Evolutionary conservation across 345 rosid species (phyloP).

Genomic region (Cardamine occulta): DNA sequence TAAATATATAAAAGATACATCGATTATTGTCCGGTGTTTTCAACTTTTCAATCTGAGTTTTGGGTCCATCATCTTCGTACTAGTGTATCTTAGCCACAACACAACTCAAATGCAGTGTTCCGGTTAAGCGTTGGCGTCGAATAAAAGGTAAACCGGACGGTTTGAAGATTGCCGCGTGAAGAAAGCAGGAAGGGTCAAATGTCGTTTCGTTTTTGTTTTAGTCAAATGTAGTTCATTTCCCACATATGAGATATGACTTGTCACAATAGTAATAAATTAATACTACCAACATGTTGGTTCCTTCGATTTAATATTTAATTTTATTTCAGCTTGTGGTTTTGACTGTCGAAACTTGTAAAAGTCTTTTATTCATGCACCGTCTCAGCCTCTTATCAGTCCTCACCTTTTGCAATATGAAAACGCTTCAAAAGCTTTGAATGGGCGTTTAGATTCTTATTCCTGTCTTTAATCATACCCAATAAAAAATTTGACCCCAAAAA

Average conservation of each 20-base stretch:
- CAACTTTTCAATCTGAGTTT: too few relatives aligned
- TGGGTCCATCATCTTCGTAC: neutral
- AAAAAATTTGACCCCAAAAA: neutral
- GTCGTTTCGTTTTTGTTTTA: slow-evolving; percentile 16
- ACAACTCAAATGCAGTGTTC: slow-evolving; percentile 2
- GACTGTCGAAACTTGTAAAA: slow-evolving; percentile 17
- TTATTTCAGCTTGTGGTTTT: neutral
- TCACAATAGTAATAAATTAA: neutral
- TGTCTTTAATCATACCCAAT: neutral
- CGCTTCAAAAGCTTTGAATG: slow-evolving; percentile 33
- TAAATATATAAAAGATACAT: too few relatives aligned
- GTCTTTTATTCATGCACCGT: slow-evolving; percentile 31
- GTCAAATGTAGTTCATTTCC: slow-evolving; percentile 35
- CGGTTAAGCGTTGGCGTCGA: slow-evolving; percentile 22
- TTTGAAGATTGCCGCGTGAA: slow-evolving; percentile 32
- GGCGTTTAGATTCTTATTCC: slow-evolving; percentile 10
- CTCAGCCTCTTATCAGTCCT: slow-evolving; percentile 9
- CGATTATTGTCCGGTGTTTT: too few relatives aligned
- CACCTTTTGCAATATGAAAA: slow-evolving; percentile 12
- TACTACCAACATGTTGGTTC: slow-evolving; percentile 1
- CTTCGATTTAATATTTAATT: slow-evolving; percentile 2
- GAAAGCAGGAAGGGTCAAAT: slow-evolving; percentile 7
- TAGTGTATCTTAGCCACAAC: slow-evolving; percentile 3
- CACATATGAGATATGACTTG: slow-evolving; percentile 4
- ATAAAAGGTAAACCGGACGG: slow-evolving; percentile 18